Base-by-base conservation (phyloP, 2,329 filamentous ascomycete species). In the Allantophomopsis cytisporea region DNA sequence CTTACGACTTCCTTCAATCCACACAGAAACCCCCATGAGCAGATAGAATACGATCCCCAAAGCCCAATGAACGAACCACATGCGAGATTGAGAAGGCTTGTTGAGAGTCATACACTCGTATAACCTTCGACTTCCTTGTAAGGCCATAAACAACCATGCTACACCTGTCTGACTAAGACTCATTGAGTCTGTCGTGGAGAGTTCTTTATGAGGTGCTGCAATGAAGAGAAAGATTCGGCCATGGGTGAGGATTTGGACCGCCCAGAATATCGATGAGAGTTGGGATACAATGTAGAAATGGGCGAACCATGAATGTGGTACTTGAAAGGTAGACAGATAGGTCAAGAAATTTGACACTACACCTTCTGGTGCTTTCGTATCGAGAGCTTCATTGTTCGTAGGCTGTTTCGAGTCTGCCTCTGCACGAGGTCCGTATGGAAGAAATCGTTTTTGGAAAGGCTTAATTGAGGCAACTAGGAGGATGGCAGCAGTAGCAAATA, bases 291-390 rank as follows among this genome's bases (percentile, higher is more conserved):
- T 54, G 57, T 98, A 96, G 62, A 94, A 96, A 50, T 91, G 83
- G 34, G 69, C 71, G 59, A 96, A 96, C 78, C 84, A 96, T 45
- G 72, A 72, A 61, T 96, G 91, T 16, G 89, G 87, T 30, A 95
- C 80, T 64, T 53, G 46, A 31, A 28, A 28, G 4, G 23, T 28
- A 8, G 23, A 28, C 23, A 28, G 8, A 12, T 28, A 28, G 23
- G 23, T 28, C 23, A 28, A 10, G 23, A 28, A 28, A 3, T 28
- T 28, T 28, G 23, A 28, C 23, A 28, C 23, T 28, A 28, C 23
- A 28, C 23, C 23, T 28, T 28, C 23, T 28, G 23, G 11, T 10
- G 23, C 3, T 28, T 28, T 28, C 10, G 23, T 28, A 28, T 28
- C 23, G 23, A 12, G 5, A 8, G 10, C 23, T 28, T 28, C 11